Evolutionary conservation across 1,284 basidiomycete species (phyloP), one percentile per base, ranked within the genome.

Genomic region (Microbotryum silenes-acaulis): DNA sequence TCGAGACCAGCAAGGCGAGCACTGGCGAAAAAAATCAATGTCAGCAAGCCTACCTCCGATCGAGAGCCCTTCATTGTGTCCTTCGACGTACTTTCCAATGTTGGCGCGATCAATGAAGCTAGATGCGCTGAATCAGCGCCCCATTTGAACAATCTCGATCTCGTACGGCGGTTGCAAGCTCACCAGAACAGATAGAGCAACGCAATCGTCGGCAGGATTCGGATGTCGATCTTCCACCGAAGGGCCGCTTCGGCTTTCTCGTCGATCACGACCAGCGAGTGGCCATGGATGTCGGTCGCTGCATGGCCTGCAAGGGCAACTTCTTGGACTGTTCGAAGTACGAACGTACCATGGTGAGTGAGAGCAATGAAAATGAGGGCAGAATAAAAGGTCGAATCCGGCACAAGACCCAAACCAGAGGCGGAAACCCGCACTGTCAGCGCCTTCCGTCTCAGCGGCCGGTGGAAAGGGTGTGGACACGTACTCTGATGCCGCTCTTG

Each of bases 1-100:
- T 82, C 79, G 33, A 85, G 72, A 7, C 83, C 83, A 9, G 83
- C 83, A 2, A 84, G 77, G 2, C 80, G 77, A 37, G 84, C 84
- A 67, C 37, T 42, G 37, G 16, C 37, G 16, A 42, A 42, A 42
- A 6, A 16, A 14, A 8, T 42, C 14, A 18, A 42, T 6, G 14
- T 42, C 12, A 42, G 37, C 37, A 12, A 42, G 6, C 16, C 37
- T 18, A 42, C 37, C 37, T 42, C 14, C 37, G 12, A 18, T 18
- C 37, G 37, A 12, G 37, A 42, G 37, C 37, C 14, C 14, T 42
- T 42, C 16, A 42, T 4, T 42, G 16, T 6, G 37, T 42, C 9
- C 37, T 5, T 42, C 14, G 37, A 42, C 37, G 6, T 42, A 42
- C 37, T 85, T 84, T 10, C 73, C 74, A 25, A 73, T 69, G 61